Evolutionary conservation across 2,329 filamentous ascomycete species (phyloP), one percentile per base, ranked within the genome.

Genomic region (Pseudogymnoascus destructans): DNA sequence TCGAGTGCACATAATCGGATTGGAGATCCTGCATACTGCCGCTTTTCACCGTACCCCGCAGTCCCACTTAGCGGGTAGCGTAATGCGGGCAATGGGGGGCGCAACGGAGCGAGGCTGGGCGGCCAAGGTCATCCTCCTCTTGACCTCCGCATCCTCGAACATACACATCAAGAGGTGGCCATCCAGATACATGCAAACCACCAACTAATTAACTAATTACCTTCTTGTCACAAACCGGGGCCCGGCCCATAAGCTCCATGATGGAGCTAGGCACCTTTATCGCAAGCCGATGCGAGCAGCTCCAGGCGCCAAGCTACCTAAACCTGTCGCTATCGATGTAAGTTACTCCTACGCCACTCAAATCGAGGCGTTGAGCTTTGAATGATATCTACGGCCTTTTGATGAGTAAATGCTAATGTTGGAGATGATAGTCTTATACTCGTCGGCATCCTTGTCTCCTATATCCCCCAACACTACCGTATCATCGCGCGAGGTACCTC

Each of bases 381-480:
- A 30, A 30, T 52, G 1, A 11, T 17, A 30, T 30, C n/a, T n/a
- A 8, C 1, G 5, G 3, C 9, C 25, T 32, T 19, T 17, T 30
- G 5, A 17, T 19, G 9, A 52, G 15, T 25, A 30, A 30, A 8
- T 52, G 5, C 25, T 32, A 19, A 36, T 36, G 55, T 32, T 55
- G 66, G 65, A 55, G n/a, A 23, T 17, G 27, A 17, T 27, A 62
- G 61, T 30, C 72, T 95, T 66, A 89, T 97, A 65, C 77, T 97
- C 61, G 70, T 95, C 65, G 92, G 92, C 59, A 91, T 97, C 66
- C 77, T 96, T 61, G 74, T 95, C 60, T 97, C 92, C 32, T 98
- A 98, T 74, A 79, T 97, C 2, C 93, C 93, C 0, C 93, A 98
- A 70, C 92, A 97, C 73, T 81, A 86, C 70, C 89, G 93, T 67